Conservation (phyloP, 768 basidiomycete genomes). For the Suillus brevipes region DNA sequence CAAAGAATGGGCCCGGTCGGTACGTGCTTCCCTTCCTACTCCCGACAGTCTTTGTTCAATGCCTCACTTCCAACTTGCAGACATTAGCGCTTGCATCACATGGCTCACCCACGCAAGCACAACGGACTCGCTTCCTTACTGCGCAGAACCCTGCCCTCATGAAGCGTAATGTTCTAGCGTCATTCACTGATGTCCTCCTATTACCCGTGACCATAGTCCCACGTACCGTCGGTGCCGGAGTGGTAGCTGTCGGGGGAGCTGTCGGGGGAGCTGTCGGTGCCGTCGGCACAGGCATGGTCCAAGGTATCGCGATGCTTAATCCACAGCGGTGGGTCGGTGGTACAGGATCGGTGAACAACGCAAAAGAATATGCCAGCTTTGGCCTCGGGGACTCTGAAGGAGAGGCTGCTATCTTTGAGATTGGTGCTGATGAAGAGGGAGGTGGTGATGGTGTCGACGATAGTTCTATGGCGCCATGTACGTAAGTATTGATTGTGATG, state of each 20-base stretch:
- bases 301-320: constrained; percentile 87
- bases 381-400: constrained; percentile 13
- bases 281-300: constrained; percentile 73
- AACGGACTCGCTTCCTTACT: constrained; percentile 64
- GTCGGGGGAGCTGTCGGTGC: constrained; percentile 69
- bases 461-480: not conserved
- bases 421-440: constrained; percentile 39
- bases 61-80: not conserved
- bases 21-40: constrained; percentile 29
- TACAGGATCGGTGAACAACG: constrained; percentile 10
- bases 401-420: constrained; percentile 51
- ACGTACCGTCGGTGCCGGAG: constrained; percentile 70
- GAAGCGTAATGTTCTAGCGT: constrained; percentile 90
- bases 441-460: constrained; percentile 22
- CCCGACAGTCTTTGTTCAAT: constrained; percentile 1
- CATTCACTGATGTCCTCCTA: constrained; percentile 86
- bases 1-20: constrained; percentile 78
- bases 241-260: constrained; percentile 51
- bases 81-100: constrained; percentile 7
- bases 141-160: constrained; percentile 88
- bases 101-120: constrained; percentile 6
- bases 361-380: constrained; percentile 25
- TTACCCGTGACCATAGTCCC: constrained; percentile 97
- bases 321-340: constrained; percentile 80
- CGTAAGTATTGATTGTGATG: not conserved